phyloP scores from a whole-genome alignment of 805 yeast genomes.

The Suhomyces vadensis region DNA sequence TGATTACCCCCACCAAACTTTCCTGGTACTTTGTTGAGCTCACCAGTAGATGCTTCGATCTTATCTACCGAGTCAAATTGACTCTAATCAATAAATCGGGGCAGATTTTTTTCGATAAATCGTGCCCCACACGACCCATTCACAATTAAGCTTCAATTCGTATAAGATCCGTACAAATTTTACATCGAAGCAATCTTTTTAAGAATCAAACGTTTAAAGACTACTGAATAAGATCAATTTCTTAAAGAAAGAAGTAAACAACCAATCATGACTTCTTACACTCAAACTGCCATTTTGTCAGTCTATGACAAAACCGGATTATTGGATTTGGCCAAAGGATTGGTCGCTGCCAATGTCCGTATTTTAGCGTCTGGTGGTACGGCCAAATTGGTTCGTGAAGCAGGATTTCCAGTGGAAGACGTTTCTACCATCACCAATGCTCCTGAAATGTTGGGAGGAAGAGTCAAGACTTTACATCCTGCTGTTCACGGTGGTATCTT shows the following conservation, averaged over 20 bases:
- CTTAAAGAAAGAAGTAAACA: neutral
- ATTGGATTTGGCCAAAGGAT: slow-evolving; percentile 93
- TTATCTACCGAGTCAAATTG: slow-evolving; percentile 9
- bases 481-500: slow-evolving; percentile 98
- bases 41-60: neutral
- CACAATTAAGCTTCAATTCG: neutral
- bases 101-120: slow-evolving; percentile 2
- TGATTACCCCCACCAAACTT: too few relatives aligned
- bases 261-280: slow-evolving; percentile 36
- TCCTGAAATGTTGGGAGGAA: slow-evolving; percentile 98
- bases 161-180: slow-evolving; percentile 1
- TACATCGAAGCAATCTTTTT: neutral
- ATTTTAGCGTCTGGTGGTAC: slow-evolving; percentile 98
- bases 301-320: slow-evolving; percentile 98
- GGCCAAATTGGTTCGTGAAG: slow-evolving; percentile 89
- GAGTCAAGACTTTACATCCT: slow-evolving; percentile 97
- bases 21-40: neutral
- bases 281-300: slow-evolving; percentile 90
- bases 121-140: slow-evolving; percentile 2
- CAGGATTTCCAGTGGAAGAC: slow-evolving; percentile 97
- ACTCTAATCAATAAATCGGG: slow-evolving; percentile 2
- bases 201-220: slow-evolving; percentile 1
- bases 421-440: slow-evolving; percentile 95
- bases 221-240: neutral
- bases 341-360: slow-evolving; percentile 83